These are phyloP conservation scores for Blastocystis sp. DNA, from an alignment of 352 stramenopile species.

Conservation along the genomic window DNA sequence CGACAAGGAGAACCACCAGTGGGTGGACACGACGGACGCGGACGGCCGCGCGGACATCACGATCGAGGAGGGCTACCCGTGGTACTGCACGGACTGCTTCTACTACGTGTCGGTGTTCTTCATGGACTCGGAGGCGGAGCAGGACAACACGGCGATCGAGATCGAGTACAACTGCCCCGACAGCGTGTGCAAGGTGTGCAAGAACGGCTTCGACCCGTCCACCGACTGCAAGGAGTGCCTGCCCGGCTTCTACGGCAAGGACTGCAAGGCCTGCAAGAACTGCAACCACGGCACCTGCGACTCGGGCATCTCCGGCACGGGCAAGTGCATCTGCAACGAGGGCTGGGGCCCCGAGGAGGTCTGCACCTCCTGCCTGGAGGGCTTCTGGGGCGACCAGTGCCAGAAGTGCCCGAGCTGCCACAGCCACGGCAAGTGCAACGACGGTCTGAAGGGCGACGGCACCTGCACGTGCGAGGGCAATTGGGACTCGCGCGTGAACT, in stretches of 20 bases:
- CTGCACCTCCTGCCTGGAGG: constrained; percentile 81
- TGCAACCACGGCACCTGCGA: constrained; percentile 84
- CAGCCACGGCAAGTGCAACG: constrained; percentile 80
- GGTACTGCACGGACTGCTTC: constrained; percentile 54
- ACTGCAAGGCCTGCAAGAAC: constrained; percentile 77
- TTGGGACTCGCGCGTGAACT: constrained; percentile 79
- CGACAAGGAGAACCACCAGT: constrained; percentile 42
- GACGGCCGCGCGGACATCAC: constrained; percentile 54
- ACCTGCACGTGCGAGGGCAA: constrained; percentile 81
- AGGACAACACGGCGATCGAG: background rate
- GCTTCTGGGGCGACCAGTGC: constrained; percentile 78
- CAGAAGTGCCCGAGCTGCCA: constrained; percentile 79
- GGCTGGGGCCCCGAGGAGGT: constrained; percentile 78
- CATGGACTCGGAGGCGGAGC: constrained; percentile 23
- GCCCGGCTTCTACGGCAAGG: constrained; percentile 77
- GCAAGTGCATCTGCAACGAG: constrained; percentile 80
- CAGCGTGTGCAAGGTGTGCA: constrained; percentile 10
- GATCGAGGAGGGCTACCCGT: constrained; percentile 20
- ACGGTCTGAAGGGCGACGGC: constrained; percentile 78
- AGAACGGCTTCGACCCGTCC: constrained; percentile 77
- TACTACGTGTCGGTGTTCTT: constrained; percentile 53
- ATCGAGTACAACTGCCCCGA: constrained; percentile 43
- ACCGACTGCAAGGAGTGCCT: constrained; percentile 80
- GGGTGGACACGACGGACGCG: constrained; percentile 50
- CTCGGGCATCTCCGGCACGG: constrained; percentile 79